Evolutionary conservation across 306 rosid species (phyloP), one percentile per base, ranked within the genome.

Genomic region (Canavalia gladiata): DNA sequence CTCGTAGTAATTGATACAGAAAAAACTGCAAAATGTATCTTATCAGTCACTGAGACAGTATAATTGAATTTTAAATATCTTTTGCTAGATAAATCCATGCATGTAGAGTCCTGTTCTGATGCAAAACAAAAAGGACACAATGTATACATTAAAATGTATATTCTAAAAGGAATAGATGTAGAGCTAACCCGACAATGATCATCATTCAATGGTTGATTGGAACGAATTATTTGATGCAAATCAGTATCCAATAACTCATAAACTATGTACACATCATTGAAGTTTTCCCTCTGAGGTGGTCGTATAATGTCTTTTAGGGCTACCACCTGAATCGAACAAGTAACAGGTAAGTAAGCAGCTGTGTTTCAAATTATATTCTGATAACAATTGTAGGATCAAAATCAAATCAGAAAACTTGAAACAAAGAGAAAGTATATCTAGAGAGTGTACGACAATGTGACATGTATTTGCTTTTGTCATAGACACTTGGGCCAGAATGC

Each of bases 151-250:
- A 49, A 43, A 85, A 35, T 33, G 51, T 68, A 87, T 77, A 84
- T 68, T 56, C 72, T 66, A 45, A 13, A 67, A 83, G 58, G 79
- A 49, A 43, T 8, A 65, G 81, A 68, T 51, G 46, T 18, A 68
- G 86, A 62, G 68, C 90, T 43, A 80, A 95, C 99, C 97, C 97
- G 97, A 84, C 97, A 95, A 90, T 95, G 99, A 80, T 95, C 99
- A 76, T 93, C 95, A 0, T 89, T 91, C 91, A 95, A 88, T 25
- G 70, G 77, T 87, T 95, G 97, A 83, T 73, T 91, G 77, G 97
- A 95, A 30, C 89, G 89, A 80, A 95, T 91, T 72, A 95, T 95
- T 84, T 95, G 97, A 86, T 92, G 93, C 75, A 94, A 91, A 83
- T 94, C 98, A 7, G 98, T 92, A 80, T 94, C 98, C 98, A 94